Conservation (phyloP, 306 rosid species). For the Acacia acuminata region DNA sequence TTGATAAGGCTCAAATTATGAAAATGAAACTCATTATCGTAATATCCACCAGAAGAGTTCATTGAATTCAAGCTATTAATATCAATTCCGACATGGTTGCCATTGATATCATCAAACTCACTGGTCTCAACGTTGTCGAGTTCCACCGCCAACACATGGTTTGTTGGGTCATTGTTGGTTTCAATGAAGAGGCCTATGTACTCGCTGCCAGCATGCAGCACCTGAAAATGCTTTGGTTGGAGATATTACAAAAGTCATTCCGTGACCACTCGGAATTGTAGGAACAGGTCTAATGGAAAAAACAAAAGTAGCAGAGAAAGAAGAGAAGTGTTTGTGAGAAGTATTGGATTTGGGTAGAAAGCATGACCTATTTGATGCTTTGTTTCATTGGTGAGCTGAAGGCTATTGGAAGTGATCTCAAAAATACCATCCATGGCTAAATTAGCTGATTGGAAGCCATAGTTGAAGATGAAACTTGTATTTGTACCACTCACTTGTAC, state of each 20-base stretch:
- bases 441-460: neutral
- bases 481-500: neutral
- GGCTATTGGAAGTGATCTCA: slow-evolving; percentile 42
- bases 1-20: too few species aligned
- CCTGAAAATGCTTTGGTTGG: slow-evolving; percentile 46
- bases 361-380: slow-evolving; percentile 48
- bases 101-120: slow-evolving; percentile 53
- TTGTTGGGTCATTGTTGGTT: neutral
- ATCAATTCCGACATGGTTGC: slow-evolving; percentile 69
- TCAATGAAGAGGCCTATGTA: neutral
- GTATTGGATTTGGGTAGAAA: slow-evolving; percentile 35
- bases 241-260: slow-evolving; percentile 56
- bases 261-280: slow-evolving; percentile 36
- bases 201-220: slow-evolving; percentile 5
- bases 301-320: slow-evolving; percentile 60
- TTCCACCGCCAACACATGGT: neutral
- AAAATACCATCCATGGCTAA: slow-evolving; percentile 46
- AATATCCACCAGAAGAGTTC: slow-evolving; percentile 38
- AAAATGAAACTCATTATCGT: neutral
- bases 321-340: slow-evolving; percentile 28
- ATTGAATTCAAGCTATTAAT: slow-evolving; percentile 44
- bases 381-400: slow-evolving; percentile 55
- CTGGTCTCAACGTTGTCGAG: slow-evolving; percentile 28
- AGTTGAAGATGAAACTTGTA: neutral
- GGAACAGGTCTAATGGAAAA: neutral